Evolutionary conservation across 306 rosid species (phyloP).

Genomic region (Ormosia semicastrata): DNA sequence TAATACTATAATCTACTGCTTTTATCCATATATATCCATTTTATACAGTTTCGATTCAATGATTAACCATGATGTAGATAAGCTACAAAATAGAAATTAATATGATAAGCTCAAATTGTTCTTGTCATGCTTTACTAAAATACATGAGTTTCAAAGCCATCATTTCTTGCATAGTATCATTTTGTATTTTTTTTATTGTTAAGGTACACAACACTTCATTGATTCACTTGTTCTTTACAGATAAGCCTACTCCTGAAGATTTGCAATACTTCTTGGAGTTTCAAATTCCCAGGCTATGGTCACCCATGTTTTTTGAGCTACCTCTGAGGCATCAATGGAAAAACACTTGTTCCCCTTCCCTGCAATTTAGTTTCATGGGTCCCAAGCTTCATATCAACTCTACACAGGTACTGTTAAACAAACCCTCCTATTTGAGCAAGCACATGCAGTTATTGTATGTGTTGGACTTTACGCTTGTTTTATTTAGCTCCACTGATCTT

Average conservation of each 20-base stretch:
- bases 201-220: neutral
- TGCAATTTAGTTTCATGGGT: conserved; percentile 81
- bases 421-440: neutral
- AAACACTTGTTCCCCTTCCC: conserved; percentile 58
- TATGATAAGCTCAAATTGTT: neutral
- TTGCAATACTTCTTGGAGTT: conserved; percentile 90
- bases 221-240: conserved; percentile 46
- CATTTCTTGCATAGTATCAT: conserved; percentile 8
- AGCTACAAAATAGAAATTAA: neutral
- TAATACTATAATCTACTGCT: neutral
- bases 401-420: conserved; percentile 59
- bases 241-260: conserved; percentile 83
- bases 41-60: neutral
- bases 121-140: neutral
- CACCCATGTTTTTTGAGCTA: conserved; percentile 90
- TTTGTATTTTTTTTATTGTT: neutral
- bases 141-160: neutral
- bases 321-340: conserved; percentile 82
- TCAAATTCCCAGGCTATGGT: conserved; percentile 99
- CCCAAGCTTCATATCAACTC: conserved; percentile 63
- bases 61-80: neutral
- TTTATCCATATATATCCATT: neutral
- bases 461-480: neutral
- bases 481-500: neutral
- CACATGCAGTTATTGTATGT: no score